Evolutionary conservation across 192 early-diverging fungal genomes (phyloP).

Genomic region (Kappamyces sp.): DNA sequence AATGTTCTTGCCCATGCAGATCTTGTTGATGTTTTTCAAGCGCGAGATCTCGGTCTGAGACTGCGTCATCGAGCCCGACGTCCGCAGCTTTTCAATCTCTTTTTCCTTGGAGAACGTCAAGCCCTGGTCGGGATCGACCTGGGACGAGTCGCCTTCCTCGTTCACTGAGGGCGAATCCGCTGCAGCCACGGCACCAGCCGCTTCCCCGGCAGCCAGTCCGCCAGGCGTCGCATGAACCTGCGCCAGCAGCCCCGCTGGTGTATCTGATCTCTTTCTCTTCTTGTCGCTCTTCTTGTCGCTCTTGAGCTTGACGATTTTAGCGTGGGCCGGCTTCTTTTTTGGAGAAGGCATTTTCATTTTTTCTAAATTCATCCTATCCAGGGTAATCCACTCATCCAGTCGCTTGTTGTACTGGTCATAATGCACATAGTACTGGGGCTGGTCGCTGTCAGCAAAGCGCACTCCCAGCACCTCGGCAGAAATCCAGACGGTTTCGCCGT

Average conservation of each 20-base stretch:
- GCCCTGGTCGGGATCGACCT: background rate
- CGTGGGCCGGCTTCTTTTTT: constrained; percentile 27
- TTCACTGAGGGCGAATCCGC: background rate
- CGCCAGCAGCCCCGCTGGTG: too few species aligned
- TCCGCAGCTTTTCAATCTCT: constrained; percentile 92
- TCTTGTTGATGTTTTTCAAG: constrained; percentile 89
- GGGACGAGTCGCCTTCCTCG: constrained; percentile 8
- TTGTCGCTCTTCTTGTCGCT: constrained; percentile 11
- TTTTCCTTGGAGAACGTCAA: constrained; percentile 82
- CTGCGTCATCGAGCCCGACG: constrained; percentile 94
- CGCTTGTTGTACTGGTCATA: constrained; percentile 97
- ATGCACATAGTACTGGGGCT: constrained; percentile 87
- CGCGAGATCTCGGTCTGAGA: constrained; percentile 86
- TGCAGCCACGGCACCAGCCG: constrained; percentile 16
- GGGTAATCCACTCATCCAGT: constrained; percentile 89
- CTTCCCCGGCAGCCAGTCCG: constrained; percentile 14
- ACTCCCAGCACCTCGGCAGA: constrained; percentile 82
- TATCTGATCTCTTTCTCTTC: constrained; percentile 12
- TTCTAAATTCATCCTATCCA: background rate
- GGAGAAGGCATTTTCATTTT: constrained; percentile 17
- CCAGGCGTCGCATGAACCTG: too few species aligned
- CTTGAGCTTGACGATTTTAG: constrained; percentile 5
- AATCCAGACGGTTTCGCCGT: constrained; percentile 49
- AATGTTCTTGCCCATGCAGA: constrained; percentile 86
- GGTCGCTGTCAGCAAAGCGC: constrained; percentile 33